Evolutionary conservation across 129 eudicot species (phyloP).

Genomic region (Flaveria bidentis): DNA sequence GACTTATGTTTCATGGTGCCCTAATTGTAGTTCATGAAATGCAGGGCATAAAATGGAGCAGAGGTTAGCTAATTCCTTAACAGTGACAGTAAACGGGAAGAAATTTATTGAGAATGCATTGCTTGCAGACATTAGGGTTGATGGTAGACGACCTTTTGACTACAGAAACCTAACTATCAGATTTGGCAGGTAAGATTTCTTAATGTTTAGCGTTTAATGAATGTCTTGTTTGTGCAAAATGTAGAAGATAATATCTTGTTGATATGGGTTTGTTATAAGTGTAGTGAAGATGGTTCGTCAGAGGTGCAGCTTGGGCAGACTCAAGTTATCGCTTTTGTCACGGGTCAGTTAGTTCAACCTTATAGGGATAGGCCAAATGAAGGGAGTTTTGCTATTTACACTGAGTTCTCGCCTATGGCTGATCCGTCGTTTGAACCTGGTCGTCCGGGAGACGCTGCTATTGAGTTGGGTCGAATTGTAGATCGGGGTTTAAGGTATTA

Average conservation of each 20-base stretch:
- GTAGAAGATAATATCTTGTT: not conserved
- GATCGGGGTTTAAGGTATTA: constrained; percentile 91
- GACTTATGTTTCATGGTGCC: not conserved
- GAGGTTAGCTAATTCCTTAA: constrained; percentile 67
- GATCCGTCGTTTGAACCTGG: constrained; percentile 95
- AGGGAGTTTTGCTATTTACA: constrained; percentile 74
- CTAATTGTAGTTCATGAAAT: constrained; percentile 11
- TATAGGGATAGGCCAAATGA: constrained; percentile 86
- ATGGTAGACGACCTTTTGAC: constrained; percentile 86
- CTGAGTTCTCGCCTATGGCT: constrained; percentile 96
- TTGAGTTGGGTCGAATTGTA: constrained; percentile 80
- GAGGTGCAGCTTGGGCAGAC: constrained; percentile 96
- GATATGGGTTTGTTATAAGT: constrained; percentile 10
- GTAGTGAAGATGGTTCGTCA: constrained; percentile 90
- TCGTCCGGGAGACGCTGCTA: constrained; percentile 85
- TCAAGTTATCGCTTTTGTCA: constrained; percentile 80
- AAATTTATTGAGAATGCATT: constrained; percentile 79
- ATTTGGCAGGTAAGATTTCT: constrained; percentile 71
- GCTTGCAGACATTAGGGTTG: constrained; percentile 75
- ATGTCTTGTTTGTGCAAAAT: not conserved
- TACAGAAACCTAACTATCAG: constrained; percentile 62
- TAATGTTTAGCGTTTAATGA: not conserved
- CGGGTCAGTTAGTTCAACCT: constrained; percentile 85
- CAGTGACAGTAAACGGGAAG: constrained; percentile 85
- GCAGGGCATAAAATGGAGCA: constrained; percentile 72